These are phyloP conservation scores for Geotrichum aggregatum DNA, from an alignment of 1,139 yeast species.

Conservation along the genomic window DNA sequence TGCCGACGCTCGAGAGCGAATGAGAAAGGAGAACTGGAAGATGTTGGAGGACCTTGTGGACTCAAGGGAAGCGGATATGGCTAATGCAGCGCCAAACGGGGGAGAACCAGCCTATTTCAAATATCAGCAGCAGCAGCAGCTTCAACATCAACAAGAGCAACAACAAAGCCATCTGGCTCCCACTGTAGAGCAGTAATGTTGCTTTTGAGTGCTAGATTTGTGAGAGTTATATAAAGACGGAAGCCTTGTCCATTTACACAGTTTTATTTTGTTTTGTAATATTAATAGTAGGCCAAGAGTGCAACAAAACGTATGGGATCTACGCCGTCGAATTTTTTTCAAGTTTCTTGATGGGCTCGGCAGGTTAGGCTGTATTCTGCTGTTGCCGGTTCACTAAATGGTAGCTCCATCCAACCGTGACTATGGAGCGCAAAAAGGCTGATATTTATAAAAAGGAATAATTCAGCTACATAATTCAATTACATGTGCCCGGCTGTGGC, in stretches of 20 bases:
- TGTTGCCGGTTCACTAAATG: no score
- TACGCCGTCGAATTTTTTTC: no score
- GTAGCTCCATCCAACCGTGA: no score
- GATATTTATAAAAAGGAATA: no score
- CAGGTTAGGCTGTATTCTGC: no score
- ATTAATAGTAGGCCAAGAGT: no score
- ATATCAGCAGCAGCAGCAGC: neutral
- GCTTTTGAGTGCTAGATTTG: neutral
- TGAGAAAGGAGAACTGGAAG: conserved; percentile 71
- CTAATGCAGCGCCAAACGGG: neutral
- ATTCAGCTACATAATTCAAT: no score
- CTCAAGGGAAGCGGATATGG: neutral
- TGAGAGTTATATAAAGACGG: no score
- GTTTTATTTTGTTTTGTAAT: neutral
- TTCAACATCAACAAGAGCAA: neutral
- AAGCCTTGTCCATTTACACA: neutral
- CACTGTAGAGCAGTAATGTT: neutral
- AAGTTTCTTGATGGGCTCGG: no score
- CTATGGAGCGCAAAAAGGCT: no score
- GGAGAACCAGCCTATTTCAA: neutral
- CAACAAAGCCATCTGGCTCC: neutral
- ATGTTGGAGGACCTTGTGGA: conserved; percentile 58
- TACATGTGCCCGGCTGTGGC: no score
- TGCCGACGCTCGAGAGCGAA: conserved; percentile 54
- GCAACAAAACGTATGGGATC: no score